Evolutionary conservation across 768 basidiomycete species (phyloP), one percentile per base, ranked within the genome.

Genomic region (Lactarius indigo): DNA sequence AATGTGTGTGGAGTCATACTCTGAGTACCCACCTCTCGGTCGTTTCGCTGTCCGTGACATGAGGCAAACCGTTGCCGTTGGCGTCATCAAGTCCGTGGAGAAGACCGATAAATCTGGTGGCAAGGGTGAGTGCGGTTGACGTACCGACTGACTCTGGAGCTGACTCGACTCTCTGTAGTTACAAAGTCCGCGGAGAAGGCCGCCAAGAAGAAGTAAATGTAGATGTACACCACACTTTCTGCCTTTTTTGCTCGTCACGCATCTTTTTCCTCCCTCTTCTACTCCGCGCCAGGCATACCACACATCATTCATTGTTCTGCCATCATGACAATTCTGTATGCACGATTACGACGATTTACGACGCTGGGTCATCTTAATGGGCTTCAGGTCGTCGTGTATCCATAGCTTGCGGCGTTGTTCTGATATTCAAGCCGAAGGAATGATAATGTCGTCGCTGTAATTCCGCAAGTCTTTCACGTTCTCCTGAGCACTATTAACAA

Each of bases 1-100:
- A 71, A 94, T 96, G 91, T 91, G 89, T 82, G 90, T 91, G 69
- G 88, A 96, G 84, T 86, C 90, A 50, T 97, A 95, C 87, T 89
- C 90, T 77, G 92, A 95, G 80, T 99, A 98, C 83, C 96, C 97
- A 74, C 97, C 97, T 80, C 90, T 99, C 72, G 96, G 97, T 85
- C 96, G 96, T 79, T 96, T 96, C 83, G 95, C 95, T 75, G 95
- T 97, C 79, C 95, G 95, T 89, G 95, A 97, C 86, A 97, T 98
- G 96, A 91, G 96, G 79, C 96, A 98, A 84, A 97, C 96, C 70
- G 96, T 99, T 71, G 95, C 95, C 72, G 95, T 97, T 75, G 95
- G 95, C 81, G 91, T 98, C 83, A 97, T 98, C 87, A 98, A 98
- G 85, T 87, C 88, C 68, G 95, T 97, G 70, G 95, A 97, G 63